A percentile compares a stretch with the other conserved stretches of the same genome.
Conservation (phyloP, 345 rosid genomes). For the Salix purpurea region DNA sequence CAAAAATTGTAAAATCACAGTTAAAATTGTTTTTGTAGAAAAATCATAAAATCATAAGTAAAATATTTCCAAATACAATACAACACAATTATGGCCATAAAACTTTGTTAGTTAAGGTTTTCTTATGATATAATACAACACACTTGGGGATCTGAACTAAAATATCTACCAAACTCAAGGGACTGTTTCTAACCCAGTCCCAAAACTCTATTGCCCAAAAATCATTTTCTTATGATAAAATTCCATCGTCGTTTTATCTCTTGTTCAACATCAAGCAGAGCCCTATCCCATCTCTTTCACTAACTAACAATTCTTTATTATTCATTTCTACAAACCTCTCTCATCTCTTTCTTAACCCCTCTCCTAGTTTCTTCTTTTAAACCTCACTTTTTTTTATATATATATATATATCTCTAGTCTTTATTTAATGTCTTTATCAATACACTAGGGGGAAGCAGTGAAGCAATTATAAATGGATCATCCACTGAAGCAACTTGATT, state of each 20-base stretch:
- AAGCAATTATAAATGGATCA: slow-evolving; percentile 89
- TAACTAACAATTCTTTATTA: too few species aligned
- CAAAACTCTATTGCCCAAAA: neutral
- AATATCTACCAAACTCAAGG: neutral
- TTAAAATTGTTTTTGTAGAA: too few species aligned
- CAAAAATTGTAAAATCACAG: too few species aligned
- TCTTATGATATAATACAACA: too few species aligned
- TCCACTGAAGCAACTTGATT: slow-evolving; percentile 95
- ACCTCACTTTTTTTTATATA: neutral
- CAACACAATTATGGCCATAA: too few species aligned
- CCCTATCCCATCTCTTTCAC: too few species aligned
- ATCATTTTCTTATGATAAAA: neutral
- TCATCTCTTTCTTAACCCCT: too few species aligned
- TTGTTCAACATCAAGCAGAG: neutral
- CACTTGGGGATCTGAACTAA: neutral
- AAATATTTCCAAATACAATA: too few species aligned
- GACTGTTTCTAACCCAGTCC: neutral
- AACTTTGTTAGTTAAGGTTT: too few species aligned
- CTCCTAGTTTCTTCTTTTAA: neutral
- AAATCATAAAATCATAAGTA: too few species aligned
- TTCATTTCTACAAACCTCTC: too few species aligned
- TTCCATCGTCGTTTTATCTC: neutral
- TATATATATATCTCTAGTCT: neutral
- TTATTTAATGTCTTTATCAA: slow-evolving; percentile 36
- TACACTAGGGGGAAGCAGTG: slow-evolving; percentile 70